Evolutionary conservation across 2,329 filamentous ascomycete genomes (phyloP), one percentile per base, ranked within the genome.

Genomic region (Penicillium expansum): DNA sequence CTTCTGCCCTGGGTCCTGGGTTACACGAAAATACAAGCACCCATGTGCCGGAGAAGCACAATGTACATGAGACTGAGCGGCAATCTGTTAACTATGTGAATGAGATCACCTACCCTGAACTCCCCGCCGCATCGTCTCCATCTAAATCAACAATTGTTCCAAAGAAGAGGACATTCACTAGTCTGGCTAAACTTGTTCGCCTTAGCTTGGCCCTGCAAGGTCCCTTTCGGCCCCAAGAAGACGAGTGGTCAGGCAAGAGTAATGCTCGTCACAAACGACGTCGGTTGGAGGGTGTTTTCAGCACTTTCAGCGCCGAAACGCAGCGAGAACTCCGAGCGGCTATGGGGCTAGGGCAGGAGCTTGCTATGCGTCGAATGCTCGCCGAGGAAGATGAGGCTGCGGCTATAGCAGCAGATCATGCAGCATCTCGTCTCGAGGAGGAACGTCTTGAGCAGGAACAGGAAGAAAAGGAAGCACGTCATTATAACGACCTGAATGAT

Each of bases 341-440:
- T 29, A 64, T 79, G 43, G 67, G 72, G 10, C 71, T 79, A 60
- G 77, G 74, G 9, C 76, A 79, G 58, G 69, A 75, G 54, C 67
- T 79, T 51, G 76, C 74, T 11, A 77, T 71, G 59, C 67, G 70
- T 43, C 70, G 70, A 43, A 65, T 62, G 51, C 50, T 62, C 37
- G 49, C 57, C 7, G 52, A 59, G 30, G 39, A 44, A 33, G 60
- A 62, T 45, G 33, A 52, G 41, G 56, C 57, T 42, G 41, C 39
- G 4, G 48, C 53, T 29, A 33, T 47, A 8, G 53, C 41, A 39
- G 53, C 53, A 51, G 42, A 42, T 29, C 52, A 8, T 44, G 55
- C 45, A 30, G 53, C 48, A 22, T 32, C 45, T 37, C 52, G 38
- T 38, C 29, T 29, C 53, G 24, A 45, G 20, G n/a, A 52, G 48